Evolutionary conservation across 2,329 filamentous ascomycete species (phyloP), one percentile per base, ranked within the genome.

Genomic region (Lasiodiplodia gonubiensis): DNA sequence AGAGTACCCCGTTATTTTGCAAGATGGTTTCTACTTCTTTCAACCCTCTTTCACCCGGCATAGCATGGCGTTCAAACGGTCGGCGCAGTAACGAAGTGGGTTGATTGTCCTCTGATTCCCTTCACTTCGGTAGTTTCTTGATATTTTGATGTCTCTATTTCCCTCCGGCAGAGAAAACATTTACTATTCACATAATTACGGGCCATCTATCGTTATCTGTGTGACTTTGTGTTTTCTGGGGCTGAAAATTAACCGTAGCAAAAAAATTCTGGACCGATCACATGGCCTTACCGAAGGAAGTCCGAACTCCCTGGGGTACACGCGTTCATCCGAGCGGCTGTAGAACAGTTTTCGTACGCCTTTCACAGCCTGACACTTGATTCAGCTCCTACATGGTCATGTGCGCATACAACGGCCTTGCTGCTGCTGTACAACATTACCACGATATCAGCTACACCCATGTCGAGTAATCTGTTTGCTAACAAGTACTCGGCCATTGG

Each of bases 11-110:
- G 23, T 57, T 42, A 18, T 35, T 27, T 23, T 57, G n/a, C 46
- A 51, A 63, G 27, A 48, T 37, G n/a, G 12, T 37, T 51, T 21
- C 16, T 33, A 52, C 53, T 66, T 57, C 64, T 33, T 46, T 16
- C n/a, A 12, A 54, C 37, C 21, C 51, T 46, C 25, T 35, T 66
- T 66, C 25, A 30, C 14, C 48, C 49, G 64, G 64, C 64, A 66
- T 66, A 66, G 64, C 64, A 66, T 55, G 64, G 64, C 27, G 64
- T 66, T 66, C 33, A 14, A 16, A 46, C 25, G 61, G 42, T 27
- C 25, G 51, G 61, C 61, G 61, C 27, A 64, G 61, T 33, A 30
- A 64, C 21, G 48, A 53, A 64, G 51, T 54, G 61, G 61, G 30
- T 64, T 52, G 16, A 25, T 52, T 42, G 12, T 37, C 23, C 8